Base-by-base conservation (phyloP, 1,139 yeast genomes). In the Geotrichum citri-aurantii region DNA sequence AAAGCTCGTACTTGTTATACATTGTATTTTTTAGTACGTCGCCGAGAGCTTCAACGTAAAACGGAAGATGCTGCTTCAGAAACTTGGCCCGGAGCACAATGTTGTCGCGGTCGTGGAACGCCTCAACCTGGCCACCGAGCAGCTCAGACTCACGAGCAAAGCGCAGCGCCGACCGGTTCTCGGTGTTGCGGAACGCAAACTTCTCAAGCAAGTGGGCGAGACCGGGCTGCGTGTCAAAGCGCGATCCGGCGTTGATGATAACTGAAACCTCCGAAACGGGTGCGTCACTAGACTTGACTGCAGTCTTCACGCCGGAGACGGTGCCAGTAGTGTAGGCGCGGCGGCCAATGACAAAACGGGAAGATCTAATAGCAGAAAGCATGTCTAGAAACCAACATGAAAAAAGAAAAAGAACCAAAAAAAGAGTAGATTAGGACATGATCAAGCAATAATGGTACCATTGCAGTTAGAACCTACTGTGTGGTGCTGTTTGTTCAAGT, bases 91-190 rank as follows among this genome's bases (percentile, higher is more conserved):
- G 80, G 71, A 93, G 82, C 63, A 88, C 82, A 65, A 95, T 81
- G 69, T 86, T 79, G 73, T 93, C 98, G 79, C 97, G 86, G 72
- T 90, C 84, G 66, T 90, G 86, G 60, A 74, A 69, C 52, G 95
- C 79, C 55, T 81, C 73, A 73, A 90, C 82, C 63, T 76, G 76
- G 71, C 96, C 98, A 65, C 99, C 99, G 68, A 93, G 81, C 66
- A 93, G 82, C 78, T 95, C 99, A 58, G 93, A 79, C 78, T 95
- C 99, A 76, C 99, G 88, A 69, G 92, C 88, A 71, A 92, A 81
- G 78, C 99, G 88, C 72, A 93, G 81, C 31, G 96, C 97, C 33
- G 96, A 87, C 75, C 91, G 89, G 68, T 83, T 74, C 65, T 80
- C 80, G 63, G 96, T 91, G 80, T 88, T 87, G 74, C 88, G 66